A percentile compares a stretch with the other conserved stretches of the same genome.
phyloP scores from a whole-genome alignment of 139 green algal species.

The Chlamydomonas schloesseri region DNA sequence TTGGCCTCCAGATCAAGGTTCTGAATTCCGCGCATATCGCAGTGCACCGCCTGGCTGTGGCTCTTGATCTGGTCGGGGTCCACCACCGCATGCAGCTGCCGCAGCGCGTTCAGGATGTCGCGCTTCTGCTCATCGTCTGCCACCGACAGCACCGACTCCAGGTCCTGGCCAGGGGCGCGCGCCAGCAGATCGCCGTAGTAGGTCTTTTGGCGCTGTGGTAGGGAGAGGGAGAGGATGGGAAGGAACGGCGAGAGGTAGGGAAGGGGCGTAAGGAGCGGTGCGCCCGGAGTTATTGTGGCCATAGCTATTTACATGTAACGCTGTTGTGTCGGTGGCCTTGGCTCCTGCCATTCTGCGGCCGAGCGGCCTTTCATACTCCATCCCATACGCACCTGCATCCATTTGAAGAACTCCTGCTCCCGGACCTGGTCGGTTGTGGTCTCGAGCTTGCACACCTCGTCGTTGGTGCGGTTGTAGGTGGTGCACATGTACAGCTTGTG shows the following conservation, averaged over 20 bases:
- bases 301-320: too few relatives aligned
- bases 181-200: conserved; percentile 53
- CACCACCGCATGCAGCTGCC: conserved; percentile 33
- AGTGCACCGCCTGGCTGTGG: conserved; percentile 47
- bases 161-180: conserved; percentile 7
- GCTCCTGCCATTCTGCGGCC: too few relatives aligned
- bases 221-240: too few relatives aligned
- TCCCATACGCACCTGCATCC: conserved; percentile 44
- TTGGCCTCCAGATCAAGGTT: conserved; percentile 27
- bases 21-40: conserved; percentile 9
- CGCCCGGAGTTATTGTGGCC: too few relatives aligned
- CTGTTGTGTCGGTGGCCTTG: too few relatives aligned
- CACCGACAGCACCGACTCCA: conserved; percentile 28
- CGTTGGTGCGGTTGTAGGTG: conserved; percentile 48
- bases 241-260: too few relatives aligned
- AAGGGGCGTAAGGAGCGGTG: too few relatives aligned
- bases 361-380: too few relatives aligned
- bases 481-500: conserved; percentile 26
- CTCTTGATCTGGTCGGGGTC: conserved; percentile 25
- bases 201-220: conserved; percentile 29
- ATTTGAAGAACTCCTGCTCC: conserved; percentile 35
- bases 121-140: conserved; percentile 41
- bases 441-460: conserved; percentile 25
- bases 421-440: conserved; percentile 10
- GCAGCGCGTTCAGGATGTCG: conserved; percentile 45